Conservation (phyloP, 1,284 basidiomycete species). For the Papiliotrema nemorosa region DNA sequence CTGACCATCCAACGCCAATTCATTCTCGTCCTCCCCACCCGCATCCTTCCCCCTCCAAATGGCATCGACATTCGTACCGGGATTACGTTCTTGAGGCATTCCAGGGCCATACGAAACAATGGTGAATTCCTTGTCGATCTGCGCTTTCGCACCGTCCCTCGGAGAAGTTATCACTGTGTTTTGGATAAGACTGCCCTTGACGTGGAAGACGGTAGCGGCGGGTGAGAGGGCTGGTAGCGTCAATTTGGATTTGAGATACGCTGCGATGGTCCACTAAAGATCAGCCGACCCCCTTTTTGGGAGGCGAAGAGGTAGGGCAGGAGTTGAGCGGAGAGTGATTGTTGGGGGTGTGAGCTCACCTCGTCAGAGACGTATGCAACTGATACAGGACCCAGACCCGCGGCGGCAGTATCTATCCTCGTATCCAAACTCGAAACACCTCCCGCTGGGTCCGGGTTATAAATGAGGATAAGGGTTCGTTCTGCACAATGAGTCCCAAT, state of each 20-base stretch:
- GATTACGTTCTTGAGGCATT: slow-evolving; percentile 5
- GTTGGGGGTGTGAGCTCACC: slow-evolving; percentile 5
- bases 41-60: slow-evolving; percentile 26
- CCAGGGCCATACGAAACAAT: neutral
- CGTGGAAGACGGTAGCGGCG: slow-evolving; percentile 29
- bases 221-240: slow-evolving; percentile 12
- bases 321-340: too few relatives aligned
- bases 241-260: slow-evolving; percentile 19
- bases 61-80: slow-evolving; percentile 15
- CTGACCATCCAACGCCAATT: slow-evolving; percentile 15
- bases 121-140: neutral
- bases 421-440: slow-evolving; percentile 21
- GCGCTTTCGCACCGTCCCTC: slow-evolving; percentile 9
- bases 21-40: slow-evolving; percentile 9
- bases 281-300: slow-evolving; percentile 1
- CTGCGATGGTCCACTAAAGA: slow-evolving; percentile 31
- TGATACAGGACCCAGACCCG: slow-evolving; percentile 9
- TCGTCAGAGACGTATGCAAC: slow-evolving; percentile 8
- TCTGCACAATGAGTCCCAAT: slow-evolving; percentile 14
- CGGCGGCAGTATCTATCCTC: slow-evolving; percentile 3
- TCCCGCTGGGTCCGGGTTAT: slow-evolving; percentile 26
- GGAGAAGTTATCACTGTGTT: slow-evolving; percentile 24
- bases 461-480: slow-evolving; percentile 20
- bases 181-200: slow-evolving; percentile 29
- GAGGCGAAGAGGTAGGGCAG: neutral